Conservation (phyloP, 345 rosid species). For the Cardiospermum halicacabum region DNA sequence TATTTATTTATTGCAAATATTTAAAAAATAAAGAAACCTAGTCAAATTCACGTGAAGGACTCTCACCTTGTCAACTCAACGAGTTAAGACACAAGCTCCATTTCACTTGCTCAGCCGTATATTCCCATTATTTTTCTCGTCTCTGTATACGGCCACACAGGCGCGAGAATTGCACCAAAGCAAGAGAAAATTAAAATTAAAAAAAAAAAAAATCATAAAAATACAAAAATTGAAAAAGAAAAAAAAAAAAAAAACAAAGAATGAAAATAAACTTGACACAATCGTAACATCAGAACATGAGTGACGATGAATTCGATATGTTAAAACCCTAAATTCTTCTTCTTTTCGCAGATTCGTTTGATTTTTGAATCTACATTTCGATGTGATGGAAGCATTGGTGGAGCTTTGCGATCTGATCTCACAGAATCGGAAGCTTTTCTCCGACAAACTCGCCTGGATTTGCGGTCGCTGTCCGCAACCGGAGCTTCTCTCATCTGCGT, state of each 20-base stretch:
- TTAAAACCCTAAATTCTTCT: not conserved
- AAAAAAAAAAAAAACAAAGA: not conserved
- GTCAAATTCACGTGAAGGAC: not conserved
- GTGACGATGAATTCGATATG: not conserved
- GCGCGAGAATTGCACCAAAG: constrained; percentile 13
- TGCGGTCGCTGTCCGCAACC: constrained; percentile 90
- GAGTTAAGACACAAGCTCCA: not conserved
- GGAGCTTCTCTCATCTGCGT: constrained; percentile 51
- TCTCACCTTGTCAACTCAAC: not conserved
- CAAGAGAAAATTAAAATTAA: too few relatives aligned
- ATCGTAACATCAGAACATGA: too few relatives aligned
- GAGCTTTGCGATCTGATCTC: constrained; percentile 85
- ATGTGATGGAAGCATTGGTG: constrained; percentile 72
- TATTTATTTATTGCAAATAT: too few relatives aligned
- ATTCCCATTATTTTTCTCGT: not conserved
- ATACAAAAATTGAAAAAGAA: not conserved
- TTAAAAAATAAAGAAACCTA: not conserved
- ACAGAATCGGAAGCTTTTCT: constrained; percentile 66
- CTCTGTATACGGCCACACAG: not conserved
- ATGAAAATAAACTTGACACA: too few relatives aligned
- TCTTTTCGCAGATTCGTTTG: not conserved
- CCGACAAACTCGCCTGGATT: constrained; percentile 80
- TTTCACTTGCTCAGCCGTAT: not conserved
- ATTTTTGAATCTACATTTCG: constrained; percentile 1
- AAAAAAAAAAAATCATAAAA: not conserved